Base-by-base conservation (phyloP, 306 rosid species). In the Hylodesmum podocarpum region DNA sequence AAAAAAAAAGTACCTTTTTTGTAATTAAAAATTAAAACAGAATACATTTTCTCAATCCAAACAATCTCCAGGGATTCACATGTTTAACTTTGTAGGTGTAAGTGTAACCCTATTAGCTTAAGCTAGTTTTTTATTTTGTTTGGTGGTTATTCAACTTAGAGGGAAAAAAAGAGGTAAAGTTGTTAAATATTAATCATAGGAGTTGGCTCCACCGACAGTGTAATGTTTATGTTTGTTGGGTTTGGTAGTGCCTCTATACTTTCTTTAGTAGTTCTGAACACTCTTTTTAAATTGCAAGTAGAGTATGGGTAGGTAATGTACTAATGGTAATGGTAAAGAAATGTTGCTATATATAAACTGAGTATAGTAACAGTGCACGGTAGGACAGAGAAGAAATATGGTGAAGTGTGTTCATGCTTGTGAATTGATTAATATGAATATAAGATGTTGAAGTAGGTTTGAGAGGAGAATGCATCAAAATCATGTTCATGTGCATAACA, bases 291-390 rank as follows among this genome's bases (percentile, higher is more conserved):
- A 69, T 12, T 71, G 63, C n/a, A 72, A 50, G 65, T 64, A 19
- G 70, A 55, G 75, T 33, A 18, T 76, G 79, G 79, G 76, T 44
- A 33, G 55, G 70, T 28, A 72, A 44, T 65, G 59, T n/a, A n/a
- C n/a, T n/a, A n/a, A n/a, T n/a, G n/a, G n/a, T n/a, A 72, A 44
- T 65, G 59, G 54, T 81, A 68, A 22, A 40, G 36, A 55, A 76
- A 39, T 61, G 85, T 21, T 62, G 50, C 22, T 15, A 40, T n/a
- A 33, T 15, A 40, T n/a, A 33, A 49, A 44, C 24, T 15, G 12
- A 61, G 59, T 41, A 44, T 67, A 74, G 73, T 21, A 50, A 39
- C 16, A 36, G 65, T 37, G n/a, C n/a, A 16, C 15, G 72, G 73
- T 47, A 24, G 65, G 39, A 36, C 6, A 3, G 37, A 63, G 50